Base-by-base conservation (phyloP, 1,284 basidiomycete genomes). In the Cryptococcus sp. region DNA sequence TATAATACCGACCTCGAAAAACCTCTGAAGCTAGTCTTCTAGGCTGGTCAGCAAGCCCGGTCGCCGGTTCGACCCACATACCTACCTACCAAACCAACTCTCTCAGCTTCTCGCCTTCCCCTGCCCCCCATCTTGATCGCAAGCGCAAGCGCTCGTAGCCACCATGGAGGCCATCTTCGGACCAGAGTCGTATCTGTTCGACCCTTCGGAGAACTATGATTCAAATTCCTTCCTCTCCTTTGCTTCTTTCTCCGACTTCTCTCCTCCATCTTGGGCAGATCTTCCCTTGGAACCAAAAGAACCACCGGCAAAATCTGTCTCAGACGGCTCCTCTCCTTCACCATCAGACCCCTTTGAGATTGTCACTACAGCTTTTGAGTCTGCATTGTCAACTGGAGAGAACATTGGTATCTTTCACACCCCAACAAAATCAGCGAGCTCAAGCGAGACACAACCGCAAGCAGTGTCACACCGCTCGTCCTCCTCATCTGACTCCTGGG, bases 81-180 rank as follows among this genome's bases (percentile, higher is more conserved):
- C n/a, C 29, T 34, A 34, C 29, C 29, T 34, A 34, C 29, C 3
- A 34, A 34, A 34, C 29, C 29, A 34, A 34, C 8, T 13, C 13
- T 34, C 29, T 34, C 29, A 34, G 29, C 29, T 34, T 46, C 46
- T 46, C 49, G 23, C 37, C 37, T 34, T 43, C 52, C 17, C 60
- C 34, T 51, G n/a, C 51, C 48, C n/a, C 41, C 22, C 16, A 48
- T 45, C 49, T 50, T 39, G 39, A 39, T 49, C 17, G 23, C 50
- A 48, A 43, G 51, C 51, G 49, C 54, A 55, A 59, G 46, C 62
- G 16, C 46, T 19, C 23, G 19, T 57, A 15, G 26, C 61, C 58
- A 65, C 48, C 49, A 72, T 71, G 69, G 65, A 62, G 8, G 65
- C 62, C 26, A 61, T 72, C 45, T 71, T 69, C 58, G 71, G 71